Evolutionary conservation across 169 alveolate species (phyloP), one percentile per base, ranked within the genome.

Genomic region (Perkinsus olseni): DNA sequence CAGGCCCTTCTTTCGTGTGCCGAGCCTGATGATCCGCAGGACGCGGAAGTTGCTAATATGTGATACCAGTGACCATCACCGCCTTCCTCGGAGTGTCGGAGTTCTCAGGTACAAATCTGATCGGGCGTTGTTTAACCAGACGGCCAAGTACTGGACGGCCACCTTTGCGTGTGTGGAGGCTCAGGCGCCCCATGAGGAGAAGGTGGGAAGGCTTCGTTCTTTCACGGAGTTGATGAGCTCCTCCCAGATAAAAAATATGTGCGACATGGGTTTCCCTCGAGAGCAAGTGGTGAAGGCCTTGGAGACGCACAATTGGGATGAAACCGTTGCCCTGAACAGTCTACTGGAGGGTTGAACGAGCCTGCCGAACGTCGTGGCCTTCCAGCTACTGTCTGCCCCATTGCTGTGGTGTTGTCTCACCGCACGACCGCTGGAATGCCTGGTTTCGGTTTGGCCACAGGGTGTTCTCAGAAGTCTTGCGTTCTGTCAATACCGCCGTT

Each of bases 21-120:
- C 0, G 98, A 97, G 50, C 98, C 98, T 10, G 98, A 97, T 93
- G 98, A 97, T 82, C 98, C 98, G 11, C 98, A 97, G 92, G 98
- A 97, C 91, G 98, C 98, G 11, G 98, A 97, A 92, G 98, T 97
- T 24, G 98, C 98, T n/a, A 95, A 96, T 48, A 97, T 97, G 98
- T 62, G 17, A 62, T 40, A 3, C 31, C 31, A 21, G 31, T 6
- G 24, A 45, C 6, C 17, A 45, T 45, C 62, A 10, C 62, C 62
- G 62, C 62, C 24, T 17, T 6, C 24, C 6, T 45, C 82, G 82
- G 37, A 40, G 50, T 13, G 82, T 4, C 37, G 31, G 31, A 62
- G 34, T 21, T 62, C 82, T 40, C 34, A 62, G 82, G 82, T 96
- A 96, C 94, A 96, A 95, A 40, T 95, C 96, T 39, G 94, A 96